Evolutionary conservation across 371 early-diverging fungal species (phyloP), one percentile per base, ranked within the genome.

Genomic region (Blakeslea trispora): DNA sequence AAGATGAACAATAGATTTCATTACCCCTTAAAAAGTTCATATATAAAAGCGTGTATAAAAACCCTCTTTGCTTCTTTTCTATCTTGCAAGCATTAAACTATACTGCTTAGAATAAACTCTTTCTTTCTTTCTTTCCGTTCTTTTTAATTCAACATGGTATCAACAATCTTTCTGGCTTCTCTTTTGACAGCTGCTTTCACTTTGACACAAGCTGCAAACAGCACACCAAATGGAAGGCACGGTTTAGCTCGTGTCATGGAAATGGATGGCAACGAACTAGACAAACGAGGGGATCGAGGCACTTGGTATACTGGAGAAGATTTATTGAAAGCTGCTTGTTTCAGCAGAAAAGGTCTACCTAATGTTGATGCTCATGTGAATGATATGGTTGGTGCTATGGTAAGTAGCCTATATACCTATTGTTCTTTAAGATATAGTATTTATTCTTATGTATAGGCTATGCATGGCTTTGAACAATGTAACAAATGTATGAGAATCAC

Each of bases 331-430:
- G 72, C 72, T 50, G 72, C 72, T 41, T 71, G 72, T 42, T 71
- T 59, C 34, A 59, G 42, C 50, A 55, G 68, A 45, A 68, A 71
- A 34, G 65, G 65, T 11, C 56, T 68, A 24, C 50, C 50, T 24
- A 54, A 61, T 22, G 58, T 62, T 24, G 43, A 55, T 59, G 72
- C 72, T 14, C 23, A 50, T 13, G 22, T 55, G 3, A 34, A 50
- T 22, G 65, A 64, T 42, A 58, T 68, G 68, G 68, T 71, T 45
- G 68, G 72, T 34, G 72, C 72, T 17, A 68, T 71, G 72, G 69
- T 63, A 57, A 53, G 1, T 10, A 44, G 18, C 19, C 8, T 18
- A n/a, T n/a, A n/a, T n/a, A n/a, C n/a, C n/a, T n/a, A n/a, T n/a
- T n/a, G n/a, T n/a, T n/a, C n/a, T n/a, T n/a, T n/a, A n/a, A n/a